Base-by-base conservation (phyloP, 768 basidiomycete genomes). In the Hysterangium stoloniferum region DNA sequence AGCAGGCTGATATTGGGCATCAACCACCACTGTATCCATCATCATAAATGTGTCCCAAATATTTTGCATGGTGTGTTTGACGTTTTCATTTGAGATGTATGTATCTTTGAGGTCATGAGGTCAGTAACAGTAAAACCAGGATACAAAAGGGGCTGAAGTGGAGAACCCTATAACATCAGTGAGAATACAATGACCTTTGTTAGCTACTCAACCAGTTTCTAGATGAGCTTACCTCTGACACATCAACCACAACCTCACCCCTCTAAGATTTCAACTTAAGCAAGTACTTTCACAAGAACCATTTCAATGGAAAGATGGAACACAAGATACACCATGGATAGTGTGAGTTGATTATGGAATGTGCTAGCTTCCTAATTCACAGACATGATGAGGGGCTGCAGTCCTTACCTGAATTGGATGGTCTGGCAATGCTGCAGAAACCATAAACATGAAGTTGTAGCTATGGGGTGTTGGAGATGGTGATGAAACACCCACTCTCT, bases 341-440 rank as follows among this genome's bases (percentile, higher is more conserved):
- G n/a, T 20, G 49, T 51, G 4, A 80, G 52, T 9, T 88, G 61
- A 59, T 92, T 94, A 64, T 92, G 86, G 56, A 81, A 85, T 15
- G 87, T 79, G 2, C 90, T 91, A 1, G 84, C 79, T 6, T 84
- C 72, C 28, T 81, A 42, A 93, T 70, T 13, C 83, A 76, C n/a
- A 81, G 63, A 19, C 76, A 76, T 4, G 73, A 69, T 24, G 58
- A 69, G 28, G 57, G 59, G 31, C 12, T 1, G 19, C 29, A 32
- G n/a, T 51, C 27, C 9, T 27, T 41, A 17, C n/a, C 20, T 20
- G 42, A 20, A 37, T 75, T 59, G 36, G 63, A 63, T 5, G 67
- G 56, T 24, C 63, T 47, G 3, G 85, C 71, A 85, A 88, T 9
- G 86, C 84, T 4, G 86, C 78, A 1, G 90, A 89, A 9, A 93